Percentiles rank a stretch among this genome's conserved stretches.
These are phyloP conservation scores for Tripterygium wilfordii DNA, from an alignment of 177 flowering plant genomes.

Conservation along the genomic window DNA sequence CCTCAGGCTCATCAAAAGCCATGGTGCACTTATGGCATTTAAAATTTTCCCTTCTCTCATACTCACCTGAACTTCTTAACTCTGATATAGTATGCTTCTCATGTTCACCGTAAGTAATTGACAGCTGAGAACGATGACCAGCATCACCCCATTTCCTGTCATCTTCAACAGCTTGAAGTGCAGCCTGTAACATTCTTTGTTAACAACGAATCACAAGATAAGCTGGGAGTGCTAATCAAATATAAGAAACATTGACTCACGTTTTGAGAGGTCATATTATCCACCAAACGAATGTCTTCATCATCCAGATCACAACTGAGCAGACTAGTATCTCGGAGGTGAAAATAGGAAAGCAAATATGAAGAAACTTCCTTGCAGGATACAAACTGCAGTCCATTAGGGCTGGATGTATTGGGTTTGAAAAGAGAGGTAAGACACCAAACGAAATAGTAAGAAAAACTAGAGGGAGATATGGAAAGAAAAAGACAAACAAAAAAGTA, in stretches of 20 bases:
- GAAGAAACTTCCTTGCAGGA: slow-evolving; percentile 76
- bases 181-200: slow-evolving; percentile 21
- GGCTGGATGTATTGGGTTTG: slow-evolving; percentile 39
- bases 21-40: slow-evolving; percentile 29
- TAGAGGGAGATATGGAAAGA: neutral
- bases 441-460: neutral
- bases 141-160: slow-evolving; percentile 19
- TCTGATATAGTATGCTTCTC: slow-evolving; percentile 24
- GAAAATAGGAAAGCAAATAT: slow-evolving; percentile 46
- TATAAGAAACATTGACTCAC: slow-evolving; percentile 30
- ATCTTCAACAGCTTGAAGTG: slow-evolving; percentile 18
- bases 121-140: slow-evolving; percentile 12
- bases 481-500: neutral
- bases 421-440: slow-evolving; percentile 12
- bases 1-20: slow-evolving; percentile 22
- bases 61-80: slow-evolving; percentile 14
- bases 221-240: slow-evolving; percentile 8
- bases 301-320: slow-evolving; percentile 9
- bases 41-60: slow-evolving; percentile 6
- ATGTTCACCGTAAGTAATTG: slow-evolving; percentile 23
- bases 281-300: slow-evolving; percentile 9
- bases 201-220: neutral
- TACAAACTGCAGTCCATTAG: slow-evolving; percentile 65
- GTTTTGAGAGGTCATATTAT: slow-evolving; percentile 18
- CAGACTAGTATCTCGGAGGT: slow-evolving; percentile 24